A percentile compares a stretch with the other conserved stretches of the same genome.
These are phyloP conservation scores for Candida incommunis DNA, from an alignment of 805 yeast genomes.

Conservation along the genomic window DNA sequence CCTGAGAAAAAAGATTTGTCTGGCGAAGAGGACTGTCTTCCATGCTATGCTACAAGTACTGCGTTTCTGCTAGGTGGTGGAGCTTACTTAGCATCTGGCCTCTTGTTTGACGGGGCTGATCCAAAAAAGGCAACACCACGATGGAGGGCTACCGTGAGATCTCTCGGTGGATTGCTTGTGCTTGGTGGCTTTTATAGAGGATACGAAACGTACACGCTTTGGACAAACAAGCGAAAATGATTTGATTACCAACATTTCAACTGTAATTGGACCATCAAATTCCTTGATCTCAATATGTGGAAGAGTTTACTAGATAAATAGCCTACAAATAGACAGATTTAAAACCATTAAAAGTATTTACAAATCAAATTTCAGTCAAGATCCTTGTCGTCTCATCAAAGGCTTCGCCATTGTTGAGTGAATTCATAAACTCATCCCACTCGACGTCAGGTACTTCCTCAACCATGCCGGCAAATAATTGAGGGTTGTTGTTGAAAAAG, in stretches of 20 bases:
- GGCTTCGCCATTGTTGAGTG: background rate
- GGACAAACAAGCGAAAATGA: background rate
- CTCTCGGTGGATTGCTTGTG: background rate
- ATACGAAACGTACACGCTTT: background rate
- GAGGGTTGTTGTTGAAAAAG: background rate
- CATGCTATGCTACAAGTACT: background rate
- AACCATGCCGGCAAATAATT: slow-evolving; percentile 7
- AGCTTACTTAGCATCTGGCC: background rate
- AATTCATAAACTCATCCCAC: slow-evolving; percentile 12
- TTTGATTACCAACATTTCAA: too few species aligned
- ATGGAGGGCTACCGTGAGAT: background rate
- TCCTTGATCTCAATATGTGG: too few species aligned
- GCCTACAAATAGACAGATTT: too few species aligned
- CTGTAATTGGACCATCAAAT: too few species aligned
- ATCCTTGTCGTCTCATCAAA: background rate
- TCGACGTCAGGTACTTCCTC: slow-evolving; percentile 11
- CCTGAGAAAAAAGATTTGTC: background rate
- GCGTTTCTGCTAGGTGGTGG: background rate
- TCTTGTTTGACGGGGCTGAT: background rate
- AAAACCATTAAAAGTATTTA: background rate
- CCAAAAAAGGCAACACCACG: background rate
- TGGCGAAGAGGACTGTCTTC: background rate
- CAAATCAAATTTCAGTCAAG: background rate
- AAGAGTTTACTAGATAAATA: too few species aligned
- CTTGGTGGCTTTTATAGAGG: background rate